Evolutionary conservation across 129 eudicot species (phyloP), one percentile per base, ranked within the genome.

Genomic region (Saposhnikovia divaricata): DNA sequence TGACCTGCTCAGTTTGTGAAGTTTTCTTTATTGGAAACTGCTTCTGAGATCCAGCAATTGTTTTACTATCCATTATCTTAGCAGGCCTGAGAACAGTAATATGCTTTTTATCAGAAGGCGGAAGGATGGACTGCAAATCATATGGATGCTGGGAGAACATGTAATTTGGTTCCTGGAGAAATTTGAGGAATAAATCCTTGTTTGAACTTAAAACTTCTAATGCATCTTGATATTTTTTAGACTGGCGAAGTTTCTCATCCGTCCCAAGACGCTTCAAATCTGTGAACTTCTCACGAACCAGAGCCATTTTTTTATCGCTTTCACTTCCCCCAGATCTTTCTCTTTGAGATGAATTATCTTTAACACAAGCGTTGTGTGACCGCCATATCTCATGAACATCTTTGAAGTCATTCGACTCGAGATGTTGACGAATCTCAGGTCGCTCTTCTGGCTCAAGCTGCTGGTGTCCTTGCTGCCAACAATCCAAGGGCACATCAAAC

Each of bases 51-150:
- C 77, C 87, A 77, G 88, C 66, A 78, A 85, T 76, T 75, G 82
- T 81, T 72, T 84, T 77, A 83, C 73, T 80, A 57, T 85, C 88
- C 45, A 86, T 79, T 84, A 84, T 81, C 84, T 92, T 96, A 38
- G 98, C 89, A 53, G 99, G 99, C 84, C 80, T 90, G 74, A 96
- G 99, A 81, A 96, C 89, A 9, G 99, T 96, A 68, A 96, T 96
- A 23, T 96, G 87, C 84, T 91, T 90, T 39, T 91, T 87, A 81
- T 90, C 93, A 9, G 90, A 89, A 75, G 93, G 89, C 48, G 89
- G 97, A 76, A 86, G 83, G 23, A 82, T 63, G 15, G 97, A 84
- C 47, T 86, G 87, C 75, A 87, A 72, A 78, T 80, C 74, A 80
- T 84, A 78, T n/a, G 82, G 82, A 76, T 87, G 84, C 80, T 84